phyloP scores from a whole-genome alignment of 495 filamentous ascomycete genomes.

The Achaetomiella virescens region DNA sequence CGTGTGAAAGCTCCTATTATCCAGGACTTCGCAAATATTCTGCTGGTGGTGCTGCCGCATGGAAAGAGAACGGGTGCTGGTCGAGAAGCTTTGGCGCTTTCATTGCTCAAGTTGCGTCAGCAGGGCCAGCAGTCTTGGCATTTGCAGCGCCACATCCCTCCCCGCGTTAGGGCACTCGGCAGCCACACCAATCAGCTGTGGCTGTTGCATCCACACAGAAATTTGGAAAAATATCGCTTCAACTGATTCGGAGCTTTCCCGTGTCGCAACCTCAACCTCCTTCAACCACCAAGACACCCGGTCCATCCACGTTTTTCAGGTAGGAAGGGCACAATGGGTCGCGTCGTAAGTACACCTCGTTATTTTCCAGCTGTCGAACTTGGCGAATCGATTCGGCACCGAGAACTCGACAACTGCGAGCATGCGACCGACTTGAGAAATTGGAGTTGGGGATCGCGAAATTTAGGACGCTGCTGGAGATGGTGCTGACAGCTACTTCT shows the following conservation, averaged over 20 bases:
- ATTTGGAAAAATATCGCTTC: conserved; percentile 35
- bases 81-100: background rate
- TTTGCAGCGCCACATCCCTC: conserved; percentile 14
- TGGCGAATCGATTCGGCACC: conserved; percentile 17
- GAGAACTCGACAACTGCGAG: conserved; percentile 12
- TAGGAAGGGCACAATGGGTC: conserved; percentile 44
- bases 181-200: conserved; percentile 23
- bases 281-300: conserved; percentile 29
- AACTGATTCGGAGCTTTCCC: conserved; percentile 24
- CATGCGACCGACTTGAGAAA: conserved; percentile 11
- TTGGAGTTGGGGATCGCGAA: conserved; percentile 1
- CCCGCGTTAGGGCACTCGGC: conserved; percentile 30
- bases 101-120: conserved; percentile 6
- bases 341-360: conserved; percentile 41
- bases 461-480: conserved; percentile 3
- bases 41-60: too few relatives aligned
- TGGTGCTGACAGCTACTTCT: conserved; percentile 27
- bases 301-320: conserved; percentile 29
- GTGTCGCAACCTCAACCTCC: conserved; percentile 27
- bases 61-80: too few relatives aligned
- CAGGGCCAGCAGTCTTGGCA: background rate
- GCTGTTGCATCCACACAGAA: conserved; percentile 33
- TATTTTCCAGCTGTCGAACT: conserved; percentile 10
- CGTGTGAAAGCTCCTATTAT: background rate
- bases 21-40: background rate